Base-by-base conservation (phyloP, 371 early-diverging fungal genomes). In the Mucor velutinosus region DNA sequence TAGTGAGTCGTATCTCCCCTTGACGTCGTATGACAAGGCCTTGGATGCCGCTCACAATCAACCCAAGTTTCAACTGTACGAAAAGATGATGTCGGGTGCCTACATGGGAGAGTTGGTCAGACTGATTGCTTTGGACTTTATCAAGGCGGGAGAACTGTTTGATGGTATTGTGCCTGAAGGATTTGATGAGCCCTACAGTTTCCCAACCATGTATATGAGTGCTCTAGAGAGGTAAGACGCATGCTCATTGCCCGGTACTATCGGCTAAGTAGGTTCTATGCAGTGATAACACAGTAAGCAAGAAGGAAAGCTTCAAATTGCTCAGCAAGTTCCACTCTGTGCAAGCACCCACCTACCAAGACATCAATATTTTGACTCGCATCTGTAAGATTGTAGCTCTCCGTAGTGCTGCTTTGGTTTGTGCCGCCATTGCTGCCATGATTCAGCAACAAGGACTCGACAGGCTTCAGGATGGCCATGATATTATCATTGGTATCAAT, bases 341-440 rank as follows among this genome's bases (percentile, higher is more conserved):
- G 49, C 64, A 30, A 53, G 58, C 35, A 51, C 41, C 60, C 51
- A 45, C 62, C 49, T 37, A 57, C 53, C 11, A 58, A 17, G 70
- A 71, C 51, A 56, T 77, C 63, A 45, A 25, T 6, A 51, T 73
- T 7, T 58, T 82, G 1, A 77, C 74, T 3, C 75, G 73, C 66
- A 86, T 97, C 11, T 92, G 94, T 67, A 82, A 88, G 58, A 76
- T 92, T 66, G 89, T 98, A 10, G 95, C 93, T 32, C 83, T 80
- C 32, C 92, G 97, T 39, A 89, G 97, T 25, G 96, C 96, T 25
- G 87, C 94, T 43, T 78, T 98, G 47, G 74, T 90, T 49, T 94
- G 94, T 14, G 62, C 62, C 14, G 45, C 91, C 11, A 84, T 96
- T 72, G 65, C 64, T 15, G 55, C 59, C 23, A 62, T 62, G 49